These are phyloP conservation scores for Cyclotella choctawhatcheeana DNA, from an alignment of 108 stramenopile genomes.

Conservation along the genomic window DNA sequence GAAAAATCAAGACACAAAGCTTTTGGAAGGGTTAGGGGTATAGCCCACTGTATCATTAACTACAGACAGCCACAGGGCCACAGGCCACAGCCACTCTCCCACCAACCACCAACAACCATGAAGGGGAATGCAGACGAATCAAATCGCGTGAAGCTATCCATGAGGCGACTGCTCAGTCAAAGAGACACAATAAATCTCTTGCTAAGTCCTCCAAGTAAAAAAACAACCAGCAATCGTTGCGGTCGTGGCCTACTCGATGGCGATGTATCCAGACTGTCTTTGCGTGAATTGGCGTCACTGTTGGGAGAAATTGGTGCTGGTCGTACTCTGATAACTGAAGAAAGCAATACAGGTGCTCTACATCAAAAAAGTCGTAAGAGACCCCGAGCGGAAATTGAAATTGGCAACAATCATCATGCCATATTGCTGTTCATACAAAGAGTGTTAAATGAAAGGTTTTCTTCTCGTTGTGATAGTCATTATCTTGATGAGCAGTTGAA, in stretches of 20 bases:
- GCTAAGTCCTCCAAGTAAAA: not conserved
- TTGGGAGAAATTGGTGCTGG: not conserved
- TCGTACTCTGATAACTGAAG: not conserved
- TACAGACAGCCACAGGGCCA: too few species aligned
- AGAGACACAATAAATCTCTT: not conserved
- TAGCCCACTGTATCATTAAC: too few species aligned
- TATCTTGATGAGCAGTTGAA: conserved; percentile 29
- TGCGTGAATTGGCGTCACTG: conserved; percentile 4
- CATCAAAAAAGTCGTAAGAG: conserved; percentile 12
- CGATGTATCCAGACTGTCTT: conserved; percentile 2
- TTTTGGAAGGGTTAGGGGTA: too few species aligned
- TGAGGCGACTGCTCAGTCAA: conserved; percentile 2
- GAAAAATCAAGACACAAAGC: too few species aligned
- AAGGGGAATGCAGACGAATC: too few species aligned
- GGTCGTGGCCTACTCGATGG: not conserved
- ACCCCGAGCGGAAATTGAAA: not conserved
- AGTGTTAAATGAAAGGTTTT: conserved; percentile 25
- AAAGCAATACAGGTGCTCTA: not conserved
- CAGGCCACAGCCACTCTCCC: too few species aligned
- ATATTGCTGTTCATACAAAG: conserved; percentile 37
- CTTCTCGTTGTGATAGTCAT: not conserved
- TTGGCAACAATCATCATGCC: conserved; percentile 34
- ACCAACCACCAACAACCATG: too few species aligned
- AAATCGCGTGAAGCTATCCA: not conserved
- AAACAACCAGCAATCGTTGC: too few species aligned